These are phyloP conservation scores for Cinnamomum micranthum DNA, from an alignment of 164 flowering plant species.

Conservation along the genomic window DNA sequence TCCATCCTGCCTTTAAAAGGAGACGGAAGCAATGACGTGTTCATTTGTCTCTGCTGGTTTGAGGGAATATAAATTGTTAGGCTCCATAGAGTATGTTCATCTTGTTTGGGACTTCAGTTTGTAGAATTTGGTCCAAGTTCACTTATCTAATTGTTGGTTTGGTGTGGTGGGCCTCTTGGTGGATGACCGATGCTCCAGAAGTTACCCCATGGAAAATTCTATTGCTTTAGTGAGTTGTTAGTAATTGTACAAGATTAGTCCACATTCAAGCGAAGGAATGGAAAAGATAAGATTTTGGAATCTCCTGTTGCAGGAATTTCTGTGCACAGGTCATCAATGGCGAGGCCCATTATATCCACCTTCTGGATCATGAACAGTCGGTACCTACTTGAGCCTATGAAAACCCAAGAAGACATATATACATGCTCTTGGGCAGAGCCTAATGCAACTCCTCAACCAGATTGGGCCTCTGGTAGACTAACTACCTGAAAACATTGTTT, in stretches of 20 bases:
- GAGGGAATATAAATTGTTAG: neutral
- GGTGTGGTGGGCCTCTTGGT: neutral
- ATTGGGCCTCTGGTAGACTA: neutral
- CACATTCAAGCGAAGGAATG: neutral
- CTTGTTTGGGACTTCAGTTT: neutral
- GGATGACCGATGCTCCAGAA: neutral
- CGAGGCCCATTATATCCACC: neutral
- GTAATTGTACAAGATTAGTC: neutral
- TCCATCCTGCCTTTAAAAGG: constrained; percentile 68
- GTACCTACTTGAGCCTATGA: neutral
- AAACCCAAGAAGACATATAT: neutral
- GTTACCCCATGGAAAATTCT: neutral
- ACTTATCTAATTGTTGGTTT: neutral
- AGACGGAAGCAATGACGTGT: constrained; percentile 33
- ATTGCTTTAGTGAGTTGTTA: neutral
- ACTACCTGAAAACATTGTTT: neutral
- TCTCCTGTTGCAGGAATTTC: neutral
- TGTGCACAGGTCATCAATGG: neutral
- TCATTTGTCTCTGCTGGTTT: constrained; percentile 1
- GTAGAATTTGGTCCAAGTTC: neutral
- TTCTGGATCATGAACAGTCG: neutral
- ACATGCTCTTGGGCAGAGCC: neutral
- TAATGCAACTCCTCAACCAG: neutral
- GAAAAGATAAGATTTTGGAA: neutral
- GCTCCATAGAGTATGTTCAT: neutral